These are phyloP conservation scores for Lachnellula hyalina DNA, from an alignment of 2,329 filamentous ascomycete genomes.

Conservation along the genomic window DNA sequence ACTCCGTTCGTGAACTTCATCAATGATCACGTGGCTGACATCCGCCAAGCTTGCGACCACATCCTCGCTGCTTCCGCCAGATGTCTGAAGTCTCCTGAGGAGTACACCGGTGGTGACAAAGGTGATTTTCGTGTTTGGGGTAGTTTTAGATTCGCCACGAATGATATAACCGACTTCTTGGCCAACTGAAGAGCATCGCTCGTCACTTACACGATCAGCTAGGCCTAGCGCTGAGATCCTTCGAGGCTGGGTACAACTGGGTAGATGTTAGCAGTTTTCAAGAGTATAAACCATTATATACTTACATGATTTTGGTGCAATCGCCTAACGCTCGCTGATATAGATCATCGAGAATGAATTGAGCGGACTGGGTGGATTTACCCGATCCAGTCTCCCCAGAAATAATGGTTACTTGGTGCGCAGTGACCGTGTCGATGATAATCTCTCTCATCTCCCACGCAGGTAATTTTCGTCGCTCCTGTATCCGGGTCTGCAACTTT, in stretches of 20 bases:
- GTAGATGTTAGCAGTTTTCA: conserved; percentile 6
- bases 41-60: conserved; percentile 77
- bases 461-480: conserved; percentile 67
- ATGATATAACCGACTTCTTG: conserved; percentile 90
- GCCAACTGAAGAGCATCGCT: conserved; percentile 75
- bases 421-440: conserved; percentile 69
- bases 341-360: conserved; percentile 90
- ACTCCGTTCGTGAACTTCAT: conserved; percentile 94
- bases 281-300: neutral
- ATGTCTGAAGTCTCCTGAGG: conserved; percentile 83
- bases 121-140: conserved; percentile 74
- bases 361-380: conserved; percentile 94
- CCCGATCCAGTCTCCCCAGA: conserved; percentile 95
- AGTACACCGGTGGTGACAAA: conserved; percentile 96
- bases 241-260: conserved; percentile 78
- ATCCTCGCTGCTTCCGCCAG: conserved; percentile 73
- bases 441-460: conserved; percentile 79
- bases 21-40: conserved; percentile 90
- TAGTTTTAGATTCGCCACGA: conserved; percentile 78
- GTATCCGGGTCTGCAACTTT: conserved; percentile 69
- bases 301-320: conserved; percentile 71
- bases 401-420: conserved; percentile 88
- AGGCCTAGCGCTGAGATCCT: conserved; percentile 91
- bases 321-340: conserved; percentile 71
- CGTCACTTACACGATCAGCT: conserved; percentile 90